Base-by-base conservation (phyloP, 352 stramenopile genomes). In the Pythium biforme region DNA sequence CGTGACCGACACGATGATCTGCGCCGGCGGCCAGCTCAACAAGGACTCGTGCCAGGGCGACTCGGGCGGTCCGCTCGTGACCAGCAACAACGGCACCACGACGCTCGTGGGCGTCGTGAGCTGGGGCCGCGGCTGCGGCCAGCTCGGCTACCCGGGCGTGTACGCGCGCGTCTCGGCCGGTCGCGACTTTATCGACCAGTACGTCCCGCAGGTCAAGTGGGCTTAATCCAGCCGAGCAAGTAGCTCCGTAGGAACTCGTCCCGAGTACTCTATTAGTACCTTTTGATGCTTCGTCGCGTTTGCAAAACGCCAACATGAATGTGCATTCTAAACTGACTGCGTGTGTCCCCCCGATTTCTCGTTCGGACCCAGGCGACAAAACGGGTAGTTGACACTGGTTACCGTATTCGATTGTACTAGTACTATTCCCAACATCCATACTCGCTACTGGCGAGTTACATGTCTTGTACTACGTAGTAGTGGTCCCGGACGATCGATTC, bases 81-180 rank as follows among this genome's bases (percentile, higher is more conserved):
- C 66, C 49, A 61, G 51, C 57, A 47, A 40, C 23, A 64, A 72
- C 39, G 55, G 49, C 55, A 64, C 55, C 14, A 62, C 72, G 15
- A 52, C 70, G 34, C 53, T 79, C 14, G 57, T 75, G 10, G 75
- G 73, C 31, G 20, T 81, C 19, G 61, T 67, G 8, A 79, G 69
- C 53, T 83, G 75, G 75, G 75, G 75, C 29, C 55, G 62, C 25
- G 75, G 73, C 29, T 83, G 75, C 43, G 75, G 73, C 1, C 40
- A 41, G 22, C 43, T 62, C 4, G 73, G 70, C 23, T 59, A 66
- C 50, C 73, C 73, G 17, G 75, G 75, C 19, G 70, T 83, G n/a
- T 83, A 83, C 53, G 63, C 68, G 6, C 67, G 75, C 23, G 62
- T 83, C 22, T 74, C 67, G 31, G 48, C 58, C n/a, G 65, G 52